Base-by-base conservation (phyloP, 306 rosid genomes). In the Trichosanthes cucumerina region DNA sequence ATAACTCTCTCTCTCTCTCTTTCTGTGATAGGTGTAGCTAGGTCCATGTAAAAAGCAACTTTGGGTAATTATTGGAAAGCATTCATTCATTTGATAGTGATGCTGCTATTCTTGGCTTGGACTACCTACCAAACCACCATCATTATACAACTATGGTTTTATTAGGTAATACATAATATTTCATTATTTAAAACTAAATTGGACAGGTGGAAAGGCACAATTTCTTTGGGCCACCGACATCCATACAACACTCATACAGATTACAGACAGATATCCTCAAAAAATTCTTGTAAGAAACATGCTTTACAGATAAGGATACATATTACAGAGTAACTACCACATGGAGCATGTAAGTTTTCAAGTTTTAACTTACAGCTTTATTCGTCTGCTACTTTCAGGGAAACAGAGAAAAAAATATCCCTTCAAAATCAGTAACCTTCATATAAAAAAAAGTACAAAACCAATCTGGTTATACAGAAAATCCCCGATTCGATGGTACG, bases 251-350 rank as follows among this genome's bases (percentile, higher is more conserved):
- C 41, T 44, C 34, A 69, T 69, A 43, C 75, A 69, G 34, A 43
- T 43, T 69, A 44, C 39, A 44, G 76, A 13, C 56, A 23, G 36
- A 71, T 47, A 71, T 44, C 54, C 76, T 44, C 54, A 43, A 44
- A 44, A 71, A 46, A 24, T 72, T 46, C 59, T 49, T 49, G 77
- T 68, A 28, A 73, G 59, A 73, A 46, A 73, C 59, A 49, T 46
- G 59, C 59, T 73, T 73, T 73, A 73, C 77, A 73, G 77, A 73
- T 73, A 73, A 71, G 76, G 75, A 43, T 70, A 69, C 75, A 11
- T 19, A 33, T 33, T 63, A 63, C 41, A 12, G 44, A 73, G 24
- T 28, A 52, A 49, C 57, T 24, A 49, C 41, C 77, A 73, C 77
- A 73, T 73, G 77, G 13, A 23, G 21, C 39, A 12, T 13, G 73